Conservation (phyloP, 345 rosid species). For the Eucalyptus polyanthemos region DNA sequence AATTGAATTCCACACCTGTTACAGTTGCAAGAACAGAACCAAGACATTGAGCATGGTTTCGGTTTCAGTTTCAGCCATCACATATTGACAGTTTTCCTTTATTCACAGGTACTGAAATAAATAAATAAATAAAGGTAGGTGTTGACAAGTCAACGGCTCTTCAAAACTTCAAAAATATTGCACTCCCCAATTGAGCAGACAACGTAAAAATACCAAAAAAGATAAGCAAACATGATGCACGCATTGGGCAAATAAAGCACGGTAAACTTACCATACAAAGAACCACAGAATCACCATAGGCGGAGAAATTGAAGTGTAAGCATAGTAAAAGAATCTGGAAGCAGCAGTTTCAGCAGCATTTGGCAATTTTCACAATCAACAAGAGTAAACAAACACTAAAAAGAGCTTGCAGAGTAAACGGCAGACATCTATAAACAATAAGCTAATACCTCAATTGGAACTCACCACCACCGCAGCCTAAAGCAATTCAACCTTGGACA, state of each 20-base stretch:
- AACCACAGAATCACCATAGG: neutral
- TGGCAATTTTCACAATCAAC: neutral
- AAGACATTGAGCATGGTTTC: neutral
- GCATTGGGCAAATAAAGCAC: neutral
- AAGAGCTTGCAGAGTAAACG: neutral
- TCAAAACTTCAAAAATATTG: neutral
- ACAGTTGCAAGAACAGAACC: neutral
- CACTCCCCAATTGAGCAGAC: neutral
- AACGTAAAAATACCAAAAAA: neutral
- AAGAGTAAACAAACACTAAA: neutral
- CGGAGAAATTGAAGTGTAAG: neutral
- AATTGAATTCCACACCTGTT: constrained; percentile 30
- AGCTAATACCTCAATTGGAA: neutral
- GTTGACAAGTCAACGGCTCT: neutral
- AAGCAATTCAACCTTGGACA: neutral
- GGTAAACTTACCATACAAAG: neutral
- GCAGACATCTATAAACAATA: neutral
- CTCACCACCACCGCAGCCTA: neutral
- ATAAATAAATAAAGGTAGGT: neutral
- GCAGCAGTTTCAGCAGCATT: neutral
- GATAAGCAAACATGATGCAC: neutral
- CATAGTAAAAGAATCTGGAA: neutral
- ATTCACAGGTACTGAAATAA: neutral
- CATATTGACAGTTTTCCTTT: neutral
- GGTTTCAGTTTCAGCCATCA: neutral